Base-by-base conservation (phyloP, 1,284 basidiomycete species). In the Leccinum holopus region DNA sequence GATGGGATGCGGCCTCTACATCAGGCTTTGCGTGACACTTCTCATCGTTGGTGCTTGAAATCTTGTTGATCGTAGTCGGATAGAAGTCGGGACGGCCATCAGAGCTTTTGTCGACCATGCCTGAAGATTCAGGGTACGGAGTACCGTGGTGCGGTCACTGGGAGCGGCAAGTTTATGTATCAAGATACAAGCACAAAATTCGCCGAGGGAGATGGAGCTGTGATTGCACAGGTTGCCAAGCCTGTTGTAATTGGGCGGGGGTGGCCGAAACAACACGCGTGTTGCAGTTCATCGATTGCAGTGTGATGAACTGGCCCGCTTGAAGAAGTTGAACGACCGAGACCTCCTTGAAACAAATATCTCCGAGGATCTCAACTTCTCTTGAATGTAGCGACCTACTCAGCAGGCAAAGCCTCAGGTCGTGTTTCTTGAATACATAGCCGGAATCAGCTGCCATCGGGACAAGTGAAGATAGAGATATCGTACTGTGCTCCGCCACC, bases 11-110 rank as follows among this genome's bases (percentile, higher is more conserved):
- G 3, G 70, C 72, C 63, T 80, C 80, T 53, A 73, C 56, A 49
- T 79, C 79, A 33, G 65, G 62, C 30, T 73, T 70, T 61, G 68
- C 65, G 49, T 68, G 66, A 14, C 37, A 57, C 67, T 78, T 77
- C 63, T 80, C 76, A 54, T 77, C 69, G n/a, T 63, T 61, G 16
- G 56, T 37, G 12, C 68, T 65, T 18, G 62, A 10, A 47, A 21
- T 21, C 5, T 21, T 6, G 41, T 44, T 10, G 9, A 10, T 44
- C 41, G 12, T 7, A 25, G 49, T 28, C 10, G 25, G 49, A 47
- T 21, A 12, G 44, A 47, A 3, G 18, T 18, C 44, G 18, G 18
- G 44, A 47, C 44, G n/a, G n/a, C 6, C 10, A 47, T 18, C 44
- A 47, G 44, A 18, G 44, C n/a, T 44, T 6, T 5, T 18, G 18